phyloP scores from a whole-genome alignment of 805 yeast species.

The Metschnikowia bowlesiae region DNA sequence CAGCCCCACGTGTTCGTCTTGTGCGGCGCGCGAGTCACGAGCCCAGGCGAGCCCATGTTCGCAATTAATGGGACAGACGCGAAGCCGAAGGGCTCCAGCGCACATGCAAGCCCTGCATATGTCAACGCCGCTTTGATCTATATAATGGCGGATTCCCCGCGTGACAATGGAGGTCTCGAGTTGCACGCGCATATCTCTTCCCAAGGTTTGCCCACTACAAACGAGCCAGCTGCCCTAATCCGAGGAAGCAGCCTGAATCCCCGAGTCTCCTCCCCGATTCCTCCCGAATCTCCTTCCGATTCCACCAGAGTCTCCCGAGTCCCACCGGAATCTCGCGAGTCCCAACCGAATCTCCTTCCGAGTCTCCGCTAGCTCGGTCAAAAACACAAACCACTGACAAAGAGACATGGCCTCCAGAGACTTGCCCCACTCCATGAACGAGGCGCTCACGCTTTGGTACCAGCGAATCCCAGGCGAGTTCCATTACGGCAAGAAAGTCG shows the following conservation, averaged over 20 bases:
- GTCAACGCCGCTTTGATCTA: background rate
- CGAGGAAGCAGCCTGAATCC: no score
- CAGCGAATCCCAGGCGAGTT: constrained; percentile 13
- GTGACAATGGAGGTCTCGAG: background rate
- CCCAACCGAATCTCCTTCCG: no score
- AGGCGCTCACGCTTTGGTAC: constrained; percentile 13
- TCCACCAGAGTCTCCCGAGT: no score
- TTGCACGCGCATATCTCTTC: no score
- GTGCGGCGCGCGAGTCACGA: background rate
- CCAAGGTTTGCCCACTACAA: no score
- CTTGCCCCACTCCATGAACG: constrained; percentile 15
- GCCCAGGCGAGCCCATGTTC: background rate
- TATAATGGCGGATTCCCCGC: background rate
- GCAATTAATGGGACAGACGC: background rate
- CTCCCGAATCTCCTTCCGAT: no score
- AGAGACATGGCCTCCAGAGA: constrained; percentile 17
- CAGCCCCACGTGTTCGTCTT: no score
- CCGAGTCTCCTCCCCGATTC: no score
- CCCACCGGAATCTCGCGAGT: no score
- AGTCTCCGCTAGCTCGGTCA: no score
- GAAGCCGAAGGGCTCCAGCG: background rate
- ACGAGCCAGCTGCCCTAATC: no score
- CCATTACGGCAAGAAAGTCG: constrained; percentile 5
- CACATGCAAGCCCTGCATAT: background rate
- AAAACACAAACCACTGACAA: no score